Conservation (phyloP, 2,329 filamentous ascomycete species). For the Ophiostoma angusticollis region DNA sequence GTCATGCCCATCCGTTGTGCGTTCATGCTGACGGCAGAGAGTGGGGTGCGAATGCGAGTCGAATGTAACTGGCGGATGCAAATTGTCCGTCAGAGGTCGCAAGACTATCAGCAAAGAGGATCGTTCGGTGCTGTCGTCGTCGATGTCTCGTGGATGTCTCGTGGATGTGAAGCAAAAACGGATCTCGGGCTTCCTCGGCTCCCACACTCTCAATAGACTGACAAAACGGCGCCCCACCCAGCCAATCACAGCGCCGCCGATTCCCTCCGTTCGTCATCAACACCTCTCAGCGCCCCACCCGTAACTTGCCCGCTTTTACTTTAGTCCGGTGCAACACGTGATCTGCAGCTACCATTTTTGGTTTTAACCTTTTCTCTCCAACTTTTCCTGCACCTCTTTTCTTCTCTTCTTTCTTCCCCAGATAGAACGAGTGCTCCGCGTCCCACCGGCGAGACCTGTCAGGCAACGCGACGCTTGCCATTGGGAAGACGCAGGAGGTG, state of each 20-base stretch:
- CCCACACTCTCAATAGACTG: no score
- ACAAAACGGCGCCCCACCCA: no score
- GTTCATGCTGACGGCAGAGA: slow-evolving; percentile 31
- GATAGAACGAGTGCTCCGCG: slow-evolving; percentile 39
- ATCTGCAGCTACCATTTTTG: neutral
- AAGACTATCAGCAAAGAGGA: no score
- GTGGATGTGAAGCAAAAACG: no score
- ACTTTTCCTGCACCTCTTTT: no score
- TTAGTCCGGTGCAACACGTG: no score
- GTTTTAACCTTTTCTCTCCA: slow-evolving; percentile 6
- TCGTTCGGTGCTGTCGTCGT: no score
- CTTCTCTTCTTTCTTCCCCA: slow-evolving; percentile 27
- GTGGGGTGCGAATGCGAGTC: no score
- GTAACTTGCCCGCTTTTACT: no score
- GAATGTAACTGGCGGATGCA: no score
- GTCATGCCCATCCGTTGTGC: slow-evolving; percentile 44
- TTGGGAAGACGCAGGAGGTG: slow-evolving; percentile 5
- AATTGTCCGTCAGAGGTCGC: no score
- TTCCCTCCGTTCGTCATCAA: slow-evolving; percentile 16
- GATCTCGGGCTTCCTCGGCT: slow-evolving; percentile 29
- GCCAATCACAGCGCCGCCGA: slow-evolving; percentile 14
- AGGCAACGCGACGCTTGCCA: slow-evolving; percentile 7
- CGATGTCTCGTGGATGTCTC: neutral
- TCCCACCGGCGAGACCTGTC: slow-evolving; percentile 2
- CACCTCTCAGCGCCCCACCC: neutral